phyloP scores from a whole-genome alignment of 345 rosid species.

The Ricinus communis region DNA sequence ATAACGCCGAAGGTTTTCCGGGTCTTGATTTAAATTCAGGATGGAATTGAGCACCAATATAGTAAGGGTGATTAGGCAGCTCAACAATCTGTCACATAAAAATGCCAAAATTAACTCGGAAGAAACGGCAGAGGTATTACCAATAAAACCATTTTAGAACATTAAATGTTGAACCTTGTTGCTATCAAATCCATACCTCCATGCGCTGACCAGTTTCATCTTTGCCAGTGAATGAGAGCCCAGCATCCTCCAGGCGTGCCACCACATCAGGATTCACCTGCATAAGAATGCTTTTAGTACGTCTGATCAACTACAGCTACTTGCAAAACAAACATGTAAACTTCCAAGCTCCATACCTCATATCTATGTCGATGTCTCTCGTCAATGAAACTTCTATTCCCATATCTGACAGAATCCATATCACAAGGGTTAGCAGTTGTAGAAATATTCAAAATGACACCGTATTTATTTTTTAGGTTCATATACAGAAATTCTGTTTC shows the following conservation, averaged over 20 bases:
- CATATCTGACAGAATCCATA: constrained; percentile 49
- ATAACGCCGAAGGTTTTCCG: constrained; percentile 81
- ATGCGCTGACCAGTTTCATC: constrained; percentile 86
- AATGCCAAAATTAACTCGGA: constrained; percentile 1
- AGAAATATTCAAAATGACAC: neutral
- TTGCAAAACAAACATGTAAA: neutral
- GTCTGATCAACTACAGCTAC: neutral
- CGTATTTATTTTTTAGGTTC: neutral
- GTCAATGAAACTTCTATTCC: constrained; percentile 52
- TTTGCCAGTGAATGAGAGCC: constrained; percentile 83
- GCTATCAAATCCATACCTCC: constrained; percentile 53
- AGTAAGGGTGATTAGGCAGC: constrained; percentile 31
- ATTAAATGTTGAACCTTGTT: neutral
- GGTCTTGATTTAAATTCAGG: constrained; percentile 98
- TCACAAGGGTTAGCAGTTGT: neutral
- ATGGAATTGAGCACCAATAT: constrained; percentile 68
- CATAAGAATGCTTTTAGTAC: constrained; percentile 3
- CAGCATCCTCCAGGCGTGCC: constrained; percentile 69
- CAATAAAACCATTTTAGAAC: neutral
- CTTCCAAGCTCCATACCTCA: constrained; percentile 53
- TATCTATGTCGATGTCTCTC: constrained; percentile 96
- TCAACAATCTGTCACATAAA: constrained; percentile 22
- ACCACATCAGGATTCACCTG: constrained; percentile 91
- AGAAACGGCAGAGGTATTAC: neutral
- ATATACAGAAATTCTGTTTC: neutral